Evolutionary conservation across 257 asterid species (phyloP).

Genomic region (Rhazya stricta): DNA sequence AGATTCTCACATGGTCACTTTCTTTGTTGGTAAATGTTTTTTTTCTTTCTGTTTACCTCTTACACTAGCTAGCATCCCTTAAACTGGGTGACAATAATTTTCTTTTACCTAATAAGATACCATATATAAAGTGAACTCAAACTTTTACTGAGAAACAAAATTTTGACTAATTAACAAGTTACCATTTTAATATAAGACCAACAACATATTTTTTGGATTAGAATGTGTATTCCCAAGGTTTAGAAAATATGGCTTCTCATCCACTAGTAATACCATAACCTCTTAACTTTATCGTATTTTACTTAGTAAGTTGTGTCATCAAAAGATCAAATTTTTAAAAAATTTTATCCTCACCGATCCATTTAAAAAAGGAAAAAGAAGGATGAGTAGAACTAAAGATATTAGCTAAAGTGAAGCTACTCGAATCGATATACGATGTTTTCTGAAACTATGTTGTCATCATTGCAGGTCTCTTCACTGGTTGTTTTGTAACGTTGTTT

Average conservation of each 20-base stretch:
- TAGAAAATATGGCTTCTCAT: no score
- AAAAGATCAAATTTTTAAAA: no score
- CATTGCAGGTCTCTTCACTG: slow-evolving; percentile 80
- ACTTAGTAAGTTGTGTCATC: no score
- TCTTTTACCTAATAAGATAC: no score
- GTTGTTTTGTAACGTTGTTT: slow-evolving; percentile 79
- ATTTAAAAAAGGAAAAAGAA: not conserved
- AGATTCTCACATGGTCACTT: slow-evolving; percentile 89
- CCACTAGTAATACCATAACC: not conserved
- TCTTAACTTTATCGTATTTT: not conserved
- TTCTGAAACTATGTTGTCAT: not conserved
- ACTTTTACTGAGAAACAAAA: no score
- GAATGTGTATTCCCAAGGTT: no score
- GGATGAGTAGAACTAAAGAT: not conserved
- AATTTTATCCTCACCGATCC: not conserved
- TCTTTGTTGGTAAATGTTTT: slow-evolving; percentile 71
- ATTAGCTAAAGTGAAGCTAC: not conserved
- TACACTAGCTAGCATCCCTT: not conserved
- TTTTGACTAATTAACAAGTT: no score
- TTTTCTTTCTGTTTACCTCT: not conserved
- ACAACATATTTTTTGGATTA: no score
- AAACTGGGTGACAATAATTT: no score
- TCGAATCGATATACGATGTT: not conserved
- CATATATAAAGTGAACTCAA: no score
- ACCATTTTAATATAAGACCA: no score